These are phyloP conservation scores for Myrica gale DNA, from an alignment of 306 rosid genomes.

Conservation along the genomic window DNA sequence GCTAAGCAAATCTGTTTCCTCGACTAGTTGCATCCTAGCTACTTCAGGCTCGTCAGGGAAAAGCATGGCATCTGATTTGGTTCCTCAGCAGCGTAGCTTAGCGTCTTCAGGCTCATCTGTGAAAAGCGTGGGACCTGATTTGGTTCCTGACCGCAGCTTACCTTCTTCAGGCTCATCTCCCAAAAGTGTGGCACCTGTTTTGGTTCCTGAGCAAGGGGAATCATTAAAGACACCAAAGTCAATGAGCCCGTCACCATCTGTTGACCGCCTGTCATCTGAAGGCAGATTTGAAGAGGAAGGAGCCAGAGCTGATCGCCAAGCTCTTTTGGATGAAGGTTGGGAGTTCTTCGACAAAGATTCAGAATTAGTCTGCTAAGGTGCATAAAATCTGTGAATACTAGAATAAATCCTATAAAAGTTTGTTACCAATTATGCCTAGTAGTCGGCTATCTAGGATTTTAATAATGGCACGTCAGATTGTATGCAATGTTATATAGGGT, in stretches of 20 bases:
- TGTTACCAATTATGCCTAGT: neutral
- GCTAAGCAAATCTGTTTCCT: constrained; percentile 73
- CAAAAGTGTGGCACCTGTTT: constrained; percentile 28
- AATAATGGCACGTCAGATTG: neutral
- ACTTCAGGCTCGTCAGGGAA: constrained; percentile 45
- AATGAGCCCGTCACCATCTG: constrained; percentile 30
- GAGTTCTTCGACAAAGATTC: constrained; percentile 46
- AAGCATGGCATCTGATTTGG: constrained; percentile 21
- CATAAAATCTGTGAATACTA: constrained; percentile 23
- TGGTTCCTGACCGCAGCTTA: constrained; percentile 37
- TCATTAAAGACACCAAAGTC: constrained; percentile 29
- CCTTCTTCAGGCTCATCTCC: constrained; percentile 48
- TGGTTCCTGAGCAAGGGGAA: constrained; percentile 39
- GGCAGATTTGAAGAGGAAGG: constrained; percentile 28
- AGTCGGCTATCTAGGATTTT: neutral
- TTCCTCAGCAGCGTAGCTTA: constrained; percentile 18
- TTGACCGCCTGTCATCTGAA: constrained; percentile 26
- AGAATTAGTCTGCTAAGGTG: constrained; percentile 20
- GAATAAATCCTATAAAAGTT: constrained; percentile 19
- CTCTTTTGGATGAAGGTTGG: constrained; percentile 73
- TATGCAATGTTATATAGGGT: neutral
- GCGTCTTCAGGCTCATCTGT: constrained; percentile 53
- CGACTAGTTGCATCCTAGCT: constrained; percentile 81
- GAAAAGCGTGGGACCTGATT: constrained; percentile 27
- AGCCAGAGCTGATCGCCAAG: constrained; percentile 34